Evolutionary conservation across 2,329 filamentous ascomycete genomes (phyloP).

Genomic region (Gaeumannomyces tritici): DNA sequence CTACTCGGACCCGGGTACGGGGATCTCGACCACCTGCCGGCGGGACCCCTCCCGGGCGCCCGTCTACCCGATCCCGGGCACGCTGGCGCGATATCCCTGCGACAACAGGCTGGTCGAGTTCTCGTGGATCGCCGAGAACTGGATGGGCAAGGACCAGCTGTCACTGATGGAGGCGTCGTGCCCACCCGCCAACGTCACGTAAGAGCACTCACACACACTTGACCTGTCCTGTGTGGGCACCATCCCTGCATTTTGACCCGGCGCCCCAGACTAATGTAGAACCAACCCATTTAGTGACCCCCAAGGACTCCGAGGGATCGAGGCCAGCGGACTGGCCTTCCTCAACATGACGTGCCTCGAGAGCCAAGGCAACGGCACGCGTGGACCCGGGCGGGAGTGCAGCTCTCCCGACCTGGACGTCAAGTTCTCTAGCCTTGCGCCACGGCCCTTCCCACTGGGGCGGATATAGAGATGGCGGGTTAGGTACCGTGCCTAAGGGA

Average conservation of each 20-base stretch:
- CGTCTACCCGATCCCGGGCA: slow-evolving; percentile 15
- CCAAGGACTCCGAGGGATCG: slow-evolving; percentile 9
- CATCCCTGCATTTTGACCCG: background rate
- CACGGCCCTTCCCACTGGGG: background rate
- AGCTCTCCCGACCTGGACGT: background rate
- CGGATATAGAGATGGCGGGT: background rate
- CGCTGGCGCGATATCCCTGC: slow-evolving; percentile 30
- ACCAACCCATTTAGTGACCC: background rate
- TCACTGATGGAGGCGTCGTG: slow-evolving; percentile 37
- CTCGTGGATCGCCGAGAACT: slow-evolving; percentile 22
- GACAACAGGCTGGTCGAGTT: slow-evolving; percentile 31
- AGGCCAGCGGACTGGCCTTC: slow-evolving; percentile 5
- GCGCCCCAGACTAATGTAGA: background rate
- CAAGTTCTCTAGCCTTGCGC: background rate
- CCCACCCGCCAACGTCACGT: slow-evolving; percentile 11
- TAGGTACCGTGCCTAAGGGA: background rate
- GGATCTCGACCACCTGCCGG: slow-evolving; percentile 27
- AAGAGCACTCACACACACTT: background rate
- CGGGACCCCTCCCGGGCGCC: slow-evolving; percentile 31
- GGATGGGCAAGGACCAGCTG: slow-evolving; percentile 15
- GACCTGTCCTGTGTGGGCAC: background rate
- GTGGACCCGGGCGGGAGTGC: background rate
- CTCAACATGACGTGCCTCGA: slow-evolving; percentile 6
- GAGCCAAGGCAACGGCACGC: background rate
- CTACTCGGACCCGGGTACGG: slow-evolving; percentile 29